Evolutionary conservation across 495 filamentous ascomycete species (phyloP).

Genomic region (Amphirosellinia nigrospora): DNA sequence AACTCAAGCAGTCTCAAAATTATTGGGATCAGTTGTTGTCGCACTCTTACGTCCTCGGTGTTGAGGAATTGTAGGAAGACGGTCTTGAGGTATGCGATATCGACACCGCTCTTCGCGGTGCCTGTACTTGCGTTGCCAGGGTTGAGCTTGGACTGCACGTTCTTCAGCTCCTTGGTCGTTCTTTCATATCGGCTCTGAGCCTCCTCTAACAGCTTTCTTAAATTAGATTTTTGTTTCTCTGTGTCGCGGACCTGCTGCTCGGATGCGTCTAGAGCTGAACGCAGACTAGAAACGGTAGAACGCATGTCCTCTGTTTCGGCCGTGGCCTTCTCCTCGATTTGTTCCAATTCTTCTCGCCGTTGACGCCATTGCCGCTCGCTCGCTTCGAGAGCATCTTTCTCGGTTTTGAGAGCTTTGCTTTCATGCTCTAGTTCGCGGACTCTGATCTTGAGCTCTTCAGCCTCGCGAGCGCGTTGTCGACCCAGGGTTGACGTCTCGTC

Average conservation of each 20-base stretch:
- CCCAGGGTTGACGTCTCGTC: conserved; percentile 83
- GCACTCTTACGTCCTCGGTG: conserved; percentile 88
- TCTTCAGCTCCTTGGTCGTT: conserved; percentile 69
- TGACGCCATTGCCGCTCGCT: conserved; percentile 71
- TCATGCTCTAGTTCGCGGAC: conserved; percentile 82
- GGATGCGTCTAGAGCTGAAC: conserved; percentile 81
- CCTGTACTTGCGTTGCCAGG: conserved; percentile 57
- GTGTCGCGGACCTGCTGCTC: conserved; percentile 81
- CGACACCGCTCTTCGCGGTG: conserved; percentile 61
- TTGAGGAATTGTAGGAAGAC: conserved; percentile 94
- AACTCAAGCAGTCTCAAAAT: conserved; percentile 90
- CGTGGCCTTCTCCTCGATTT: conserved; percentile 65
- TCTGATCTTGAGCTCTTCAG: conserved; percentile 82
- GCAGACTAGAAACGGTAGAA: conserved; percentile 76
- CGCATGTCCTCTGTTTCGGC: conserved; percentile 78
- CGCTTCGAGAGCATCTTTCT: conserved; percentile 69
- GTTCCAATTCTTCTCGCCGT: conserved; percentile 76
- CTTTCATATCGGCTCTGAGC: conserved; percentile 77
- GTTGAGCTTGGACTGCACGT: conserved; percentile 43
- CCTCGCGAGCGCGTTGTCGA: conserved; percentile 76
- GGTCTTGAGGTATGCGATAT: conserved; percentile 93
- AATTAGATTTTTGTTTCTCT: conserved; percentile 79
- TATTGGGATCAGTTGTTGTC: conserved; percentile 90
- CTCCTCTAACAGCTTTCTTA: conserved; percentile 79
- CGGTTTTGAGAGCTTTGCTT: conserved; percentile 70